phyloP scores from a whole-genome alignment of 139 green algal species.

The Coelastrella sp. region DNA sequence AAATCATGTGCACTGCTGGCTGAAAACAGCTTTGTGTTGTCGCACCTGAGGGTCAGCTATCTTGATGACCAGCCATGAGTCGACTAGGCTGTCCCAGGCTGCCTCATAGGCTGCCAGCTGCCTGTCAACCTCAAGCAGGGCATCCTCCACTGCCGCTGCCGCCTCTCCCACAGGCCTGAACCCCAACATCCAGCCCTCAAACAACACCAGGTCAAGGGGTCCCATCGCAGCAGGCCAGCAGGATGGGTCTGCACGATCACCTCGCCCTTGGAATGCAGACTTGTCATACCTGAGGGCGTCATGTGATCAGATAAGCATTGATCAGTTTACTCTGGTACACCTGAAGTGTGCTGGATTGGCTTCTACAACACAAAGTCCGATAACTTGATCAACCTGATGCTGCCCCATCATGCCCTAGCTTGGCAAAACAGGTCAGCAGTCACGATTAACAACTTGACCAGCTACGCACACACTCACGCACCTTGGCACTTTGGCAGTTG shows the following conservation, averaged over 20 bases:
- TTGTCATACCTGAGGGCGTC: constrained; percentile 90
- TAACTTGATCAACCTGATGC: too few relatives aligned
- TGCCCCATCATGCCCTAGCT: too few relatives aligned
- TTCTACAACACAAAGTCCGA: not conserved
- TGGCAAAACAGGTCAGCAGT: too few relatives aligned
- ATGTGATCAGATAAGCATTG: not conserved
- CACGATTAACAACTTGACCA: too few relatives aligned
- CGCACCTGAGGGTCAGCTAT: constrained; percentile 80
- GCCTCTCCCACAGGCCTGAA: constrained; percentile 71
- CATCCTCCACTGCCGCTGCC: constrained; percentile 42
- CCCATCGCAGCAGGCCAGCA: constrained; percentile 71
- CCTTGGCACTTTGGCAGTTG: constrained; percentile 62
- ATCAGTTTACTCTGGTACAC: not conserved
- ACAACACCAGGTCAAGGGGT: constrained; percentile 90
- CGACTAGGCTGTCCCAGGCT: constrained; percentile 86
- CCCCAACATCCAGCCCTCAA: constrained; percentile 99
- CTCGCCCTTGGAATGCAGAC: constrained; percentile 79
- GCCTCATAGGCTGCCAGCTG: constrained; percentile 78
- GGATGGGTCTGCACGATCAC: constrained; percentile 79
- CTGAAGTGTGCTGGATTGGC: not conserved
- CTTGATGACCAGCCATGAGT: constrained; percentile 95
- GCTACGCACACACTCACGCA: not conserved
- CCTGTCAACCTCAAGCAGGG: constrained; percentile 79
- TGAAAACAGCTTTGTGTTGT: not conserved
- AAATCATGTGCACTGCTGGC: too few relatives aligned